phyloP scores from a whole-genome alignment of 805 yeast species.

The Barnettozyma vustinii region DNA sequence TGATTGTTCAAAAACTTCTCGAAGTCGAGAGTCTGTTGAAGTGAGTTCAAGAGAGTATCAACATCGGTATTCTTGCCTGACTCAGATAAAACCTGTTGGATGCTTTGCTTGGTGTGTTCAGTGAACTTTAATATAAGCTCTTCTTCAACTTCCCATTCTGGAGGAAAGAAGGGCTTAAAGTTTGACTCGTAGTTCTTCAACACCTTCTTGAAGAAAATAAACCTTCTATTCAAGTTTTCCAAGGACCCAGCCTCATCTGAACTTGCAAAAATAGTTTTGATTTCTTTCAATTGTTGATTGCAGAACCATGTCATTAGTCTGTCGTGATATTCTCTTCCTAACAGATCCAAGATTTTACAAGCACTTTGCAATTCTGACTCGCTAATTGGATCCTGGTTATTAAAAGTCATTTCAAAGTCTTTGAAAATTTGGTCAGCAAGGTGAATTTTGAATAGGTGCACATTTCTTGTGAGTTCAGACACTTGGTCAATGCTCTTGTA shows the following conservation, averaged over 20 bases:
- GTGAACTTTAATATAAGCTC: conserved; percentile 61
- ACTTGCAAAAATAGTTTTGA: conserved; percentile 65
- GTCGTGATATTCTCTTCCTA: conserved; percentile 52
- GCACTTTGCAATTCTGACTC: conserved; percentile 46
- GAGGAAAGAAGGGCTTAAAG: conserved; percentile 55
- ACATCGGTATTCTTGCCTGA: conserved; percentile 45
- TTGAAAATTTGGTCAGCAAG: conserved; percentile 64
- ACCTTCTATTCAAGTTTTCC: conserved; percentile 80
- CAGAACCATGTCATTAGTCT: conserved; percentile 72
- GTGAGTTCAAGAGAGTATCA: conserved; percentile 58
- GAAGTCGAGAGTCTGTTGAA: conserved; percentile 78
- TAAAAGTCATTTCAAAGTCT: conserved; percentile 57
- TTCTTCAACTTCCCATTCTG: conserved; percentile 63
- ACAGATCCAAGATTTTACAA: conserved; percentile 62
- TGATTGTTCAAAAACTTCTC: conserved; percentile 66
- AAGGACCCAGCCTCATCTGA: conserved; percentile 92
- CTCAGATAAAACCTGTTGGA: conserved; percentile 46
- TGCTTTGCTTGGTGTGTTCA: conserved; percentile 61
- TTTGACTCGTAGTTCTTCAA: conserved; percentile 52
- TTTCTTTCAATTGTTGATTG: conserved; percentile 63
- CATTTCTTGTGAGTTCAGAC: conserved; percentile 54
- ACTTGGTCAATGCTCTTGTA: conserved; percentile 82
- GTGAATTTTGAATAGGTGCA: conserved; percentile 52
- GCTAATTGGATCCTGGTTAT: conserved; percentile 24
- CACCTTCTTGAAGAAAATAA: conserved; percentile 71